Conservation (phyloP, 441 rosid species). For the Bocquillonia castaneifolia region DNA sequence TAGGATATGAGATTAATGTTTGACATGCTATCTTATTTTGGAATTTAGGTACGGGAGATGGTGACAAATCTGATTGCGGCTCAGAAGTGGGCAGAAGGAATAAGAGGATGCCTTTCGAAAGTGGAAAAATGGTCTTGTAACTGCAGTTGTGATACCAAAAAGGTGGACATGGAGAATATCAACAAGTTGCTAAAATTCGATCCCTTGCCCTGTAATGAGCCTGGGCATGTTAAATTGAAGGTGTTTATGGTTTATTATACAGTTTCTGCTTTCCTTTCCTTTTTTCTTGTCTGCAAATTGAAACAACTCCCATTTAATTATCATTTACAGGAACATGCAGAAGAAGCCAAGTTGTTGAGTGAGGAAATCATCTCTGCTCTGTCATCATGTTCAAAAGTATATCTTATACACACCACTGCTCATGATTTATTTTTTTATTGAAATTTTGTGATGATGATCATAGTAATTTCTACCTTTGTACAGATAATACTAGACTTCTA, state of each 20-base stretch:
- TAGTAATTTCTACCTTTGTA: slow-evolving; percentile 10
- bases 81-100: slow-evolving; percentile 69
- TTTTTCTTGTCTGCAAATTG: slow-evolving; percentile 11
- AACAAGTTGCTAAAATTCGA: slow-evolving; percentile 49
- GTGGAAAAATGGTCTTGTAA: slow-evolving; percentile 41
- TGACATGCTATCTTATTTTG: slow-evolving; percentile 20
- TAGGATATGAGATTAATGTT: slow-evolving; percentile 18
- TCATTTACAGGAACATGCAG: slow-evolving; percentile 52
- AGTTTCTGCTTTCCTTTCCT: slow-evolving; percentile 18
- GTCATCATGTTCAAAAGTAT: slow-evolving; percentile 49
- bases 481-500: neutral
- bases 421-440: neutral
- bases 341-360: slow-evolving; percentile 54
- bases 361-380: slow-evolving; percentile 55
- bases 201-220: slow-evolving; percentile 63
- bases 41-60: slow-evolving; percentile 60
- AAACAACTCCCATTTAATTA: slow-evolving; percentile 15
- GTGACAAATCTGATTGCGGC: slow-evolving; percentile 50
- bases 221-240: slow-evolving; percentile 68
- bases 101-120: slow-evolving; percentile 51
- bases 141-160: slow-evolving; percentile 34
- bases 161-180: slow-evolving; percentile 44
- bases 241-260: slow-evolving; percentile 34
- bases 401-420: neutral
- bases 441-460: slow-evolving; percentile 15